Evolutionary conservation across 352 stramenopile genomes (phyloP).

Genomic region (Globisporangium megalacanthum): DNA sequence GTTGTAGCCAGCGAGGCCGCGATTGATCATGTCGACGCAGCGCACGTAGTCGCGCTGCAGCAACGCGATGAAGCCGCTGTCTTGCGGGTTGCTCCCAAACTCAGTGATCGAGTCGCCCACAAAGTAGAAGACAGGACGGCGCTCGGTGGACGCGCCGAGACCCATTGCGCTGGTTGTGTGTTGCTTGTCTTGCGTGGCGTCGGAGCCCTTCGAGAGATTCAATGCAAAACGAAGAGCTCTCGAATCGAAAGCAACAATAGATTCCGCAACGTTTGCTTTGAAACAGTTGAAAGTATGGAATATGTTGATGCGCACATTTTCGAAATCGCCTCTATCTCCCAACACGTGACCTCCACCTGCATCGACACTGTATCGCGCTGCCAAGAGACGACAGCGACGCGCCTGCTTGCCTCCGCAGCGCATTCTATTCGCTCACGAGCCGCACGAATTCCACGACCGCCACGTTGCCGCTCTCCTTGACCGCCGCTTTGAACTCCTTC

Average conservation of each 20-base stretch:
- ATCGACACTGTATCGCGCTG: background rate
- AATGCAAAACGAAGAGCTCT: too few relatives aligned
- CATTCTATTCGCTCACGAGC: constrained; percentile 17
- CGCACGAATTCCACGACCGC: constrained; percentile 47
- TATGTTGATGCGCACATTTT: too few relatives aligned
- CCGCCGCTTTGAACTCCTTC: constrained; percentile 52
- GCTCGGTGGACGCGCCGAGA: constrained; percentile 2
- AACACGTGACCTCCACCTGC: too few relatives aligned
- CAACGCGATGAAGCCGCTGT: constrained; percentile 38
- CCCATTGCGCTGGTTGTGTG: constrained; percentile 2
- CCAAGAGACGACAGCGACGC: too few relatives aligned
- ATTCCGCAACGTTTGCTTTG: too few relatives aligned
- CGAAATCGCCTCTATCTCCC: too few relatives aligned
- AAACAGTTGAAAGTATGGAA: too few relatives aligned
- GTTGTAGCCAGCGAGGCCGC: constrained; percentile 54
- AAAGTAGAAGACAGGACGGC: constrained; percentile 34
- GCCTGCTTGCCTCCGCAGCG: too few relatives aligned
- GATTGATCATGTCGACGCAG: constrained; percentile 49
- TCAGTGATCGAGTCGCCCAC: constrained; percentile 70
- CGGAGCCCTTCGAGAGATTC: background rate
- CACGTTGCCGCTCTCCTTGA: constrained; percentile 35
- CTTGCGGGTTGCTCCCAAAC: constrained; percentile 25
- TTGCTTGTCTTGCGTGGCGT: background rate
- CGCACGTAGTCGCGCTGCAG: constrained; percentile 46
- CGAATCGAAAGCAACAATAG: too few relatives aligned